Conservation (phyloP, 305 asterid genomes). For the Solanum aculeatissimum region DNA sequence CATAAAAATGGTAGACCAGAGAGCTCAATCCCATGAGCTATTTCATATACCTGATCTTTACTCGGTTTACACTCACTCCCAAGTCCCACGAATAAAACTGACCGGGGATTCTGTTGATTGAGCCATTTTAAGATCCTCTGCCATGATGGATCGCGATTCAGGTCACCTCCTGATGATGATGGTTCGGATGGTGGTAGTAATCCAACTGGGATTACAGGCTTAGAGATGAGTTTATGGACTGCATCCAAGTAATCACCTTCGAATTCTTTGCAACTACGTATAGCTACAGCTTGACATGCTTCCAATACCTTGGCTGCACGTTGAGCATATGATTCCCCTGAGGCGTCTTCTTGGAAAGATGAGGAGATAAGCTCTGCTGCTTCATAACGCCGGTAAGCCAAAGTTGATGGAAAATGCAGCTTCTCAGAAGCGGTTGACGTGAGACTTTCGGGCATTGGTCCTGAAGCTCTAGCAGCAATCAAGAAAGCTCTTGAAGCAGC, state of each 20-base stretch:
- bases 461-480: neutral
- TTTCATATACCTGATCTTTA: conserved; percentile 13
- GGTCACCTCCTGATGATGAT: neutral
- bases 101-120: conserved; percentile 1
- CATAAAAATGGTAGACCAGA: conserved; percentile 17
- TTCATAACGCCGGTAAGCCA: conserved; percentile 6
- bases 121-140: conserved; percentile 18
- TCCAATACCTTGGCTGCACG: neutral
- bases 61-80: conserved; percentile 22
- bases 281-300: neutral
- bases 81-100: conserved; percentile 19
- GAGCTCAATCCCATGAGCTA: conserved; percentile 20
- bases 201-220: conserved; percentile 17
- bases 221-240: neutral
- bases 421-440: neutral
- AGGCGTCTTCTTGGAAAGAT: neutral
- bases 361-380: neutral
- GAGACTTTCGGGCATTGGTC: neutral
- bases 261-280: conserved; percentile 4
- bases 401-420: conserved; percentile 6
- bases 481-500: neutral
- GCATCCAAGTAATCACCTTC: conserved; percentile 6
- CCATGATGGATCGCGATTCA: neutral
- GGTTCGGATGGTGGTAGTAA: conserved; percentile 19
- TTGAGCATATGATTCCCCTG: neutral